A percentile compares a stretch with the other conserved stretches of the same genome.
These are phyloP conservation scores for Sophora flavescens DNA, from an alignment of 306 rosid species.

Conservation along the genomic window DNA sequence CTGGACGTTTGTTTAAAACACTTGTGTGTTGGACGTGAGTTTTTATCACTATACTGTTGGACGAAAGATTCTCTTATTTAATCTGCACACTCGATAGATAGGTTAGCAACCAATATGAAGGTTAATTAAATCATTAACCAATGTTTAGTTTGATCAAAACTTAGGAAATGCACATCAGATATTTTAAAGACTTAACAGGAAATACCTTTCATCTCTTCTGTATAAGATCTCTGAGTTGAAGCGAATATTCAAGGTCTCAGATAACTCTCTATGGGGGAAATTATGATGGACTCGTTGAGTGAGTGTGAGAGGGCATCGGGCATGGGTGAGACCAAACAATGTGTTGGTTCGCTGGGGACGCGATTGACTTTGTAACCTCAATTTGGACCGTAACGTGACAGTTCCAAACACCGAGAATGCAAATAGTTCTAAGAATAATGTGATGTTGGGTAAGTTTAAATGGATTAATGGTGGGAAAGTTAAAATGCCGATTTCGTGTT, in stretches of 20 bases:
- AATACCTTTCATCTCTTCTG: constrained; percentile 75
- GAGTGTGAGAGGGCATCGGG: constrained; percentile 83
- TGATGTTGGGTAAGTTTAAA: constrained; percentile 64
- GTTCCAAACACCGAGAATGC: constrained; percentile 67
- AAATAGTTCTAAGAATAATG: constrained; percentile 55
- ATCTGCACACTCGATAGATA: no score
- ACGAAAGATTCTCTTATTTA: no score
- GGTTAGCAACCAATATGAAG: no score
- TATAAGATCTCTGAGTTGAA: constrained; percentile 58
- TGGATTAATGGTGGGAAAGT: constrained; percentile 74
- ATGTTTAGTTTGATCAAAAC: no score
- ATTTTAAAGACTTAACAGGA: no score
- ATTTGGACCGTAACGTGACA: constrained; percentile 65
- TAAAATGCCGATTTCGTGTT: constrained; percentile 79
- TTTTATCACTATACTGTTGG: no score
- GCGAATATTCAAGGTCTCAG: constrained; percentile 66
- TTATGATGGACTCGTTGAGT: constrained; percentile 52
- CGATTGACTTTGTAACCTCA: constrained; percentile 80
- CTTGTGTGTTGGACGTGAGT: no score
- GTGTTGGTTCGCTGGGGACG: constrained; percentile 78
- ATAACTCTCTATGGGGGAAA: constrained; percentile 66
- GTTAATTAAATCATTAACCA: no score
- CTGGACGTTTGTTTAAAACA: no score
- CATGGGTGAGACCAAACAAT: constrained; percentile 77
- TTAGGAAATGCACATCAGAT: no score